phyloP scores from a whole-genome alignment of 371 early-diverging fungal genomes.

The Mucor velutinosus region DNA sequence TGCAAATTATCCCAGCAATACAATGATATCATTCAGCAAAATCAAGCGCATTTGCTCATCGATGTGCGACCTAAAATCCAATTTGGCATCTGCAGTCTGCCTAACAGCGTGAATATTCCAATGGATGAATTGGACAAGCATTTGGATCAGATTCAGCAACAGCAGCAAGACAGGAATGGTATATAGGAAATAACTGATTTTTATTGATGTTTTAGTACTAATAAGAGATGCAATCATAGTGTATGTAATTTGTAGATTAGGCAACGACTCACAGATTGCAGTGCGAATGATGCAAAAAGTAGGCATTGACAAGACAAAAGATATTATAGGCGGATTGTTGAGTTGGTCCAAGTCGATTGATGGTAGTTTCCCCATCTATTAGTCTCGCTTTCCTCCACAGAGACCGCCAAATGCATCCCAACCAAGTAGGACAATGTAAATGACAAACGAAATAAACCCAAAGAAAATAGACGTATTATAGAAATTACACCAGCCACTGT shows the following conservation, averaged over 20 bases:
- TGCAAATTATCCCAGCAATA: constrained; percentile 34
- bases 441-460: constrained; percentile 50
- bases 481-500: constrained; percentile 57
- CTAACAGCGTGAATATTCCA: constrained; percentile 65
- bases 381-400: constrained; percentile 14
- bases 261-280: constrained; percentile 91
- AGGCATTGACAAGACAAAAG: constrained; percentile 59
- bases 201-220: constrained; percentile 14
- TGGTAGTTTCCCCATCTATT: constrained; percentile 83
- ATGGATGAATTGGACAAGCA: constrained; percentile 42
- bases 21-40: constrained; percentile 24
- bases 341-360: constrained; percentile 82
- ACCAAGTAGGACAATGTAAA: constrained; percentile 45
- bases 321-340: constrained; percentile 83
- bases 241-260: constrained; percentile 88
- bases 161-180: constrained; percentile 35
- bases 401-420: constrained; percentile 56
- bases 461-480: constrained; percentile 63
- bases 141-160: constrained; percentile 42
- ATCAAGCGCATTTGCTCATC: constrained; percentile 70
- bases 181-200: not conserved
- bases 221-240: constrained; percentile 49
- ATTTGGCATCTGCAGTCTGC: constrained; percentile 81
- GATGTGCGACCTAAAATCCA: constrained; percentile 88
- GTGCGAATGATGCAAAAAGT: constrained; percentile 63